phyloP scores from a whole-genome alignment of 2,329 filamentous ascomycete species.

The Phaeosphaeriaceae sp. region DNA sequence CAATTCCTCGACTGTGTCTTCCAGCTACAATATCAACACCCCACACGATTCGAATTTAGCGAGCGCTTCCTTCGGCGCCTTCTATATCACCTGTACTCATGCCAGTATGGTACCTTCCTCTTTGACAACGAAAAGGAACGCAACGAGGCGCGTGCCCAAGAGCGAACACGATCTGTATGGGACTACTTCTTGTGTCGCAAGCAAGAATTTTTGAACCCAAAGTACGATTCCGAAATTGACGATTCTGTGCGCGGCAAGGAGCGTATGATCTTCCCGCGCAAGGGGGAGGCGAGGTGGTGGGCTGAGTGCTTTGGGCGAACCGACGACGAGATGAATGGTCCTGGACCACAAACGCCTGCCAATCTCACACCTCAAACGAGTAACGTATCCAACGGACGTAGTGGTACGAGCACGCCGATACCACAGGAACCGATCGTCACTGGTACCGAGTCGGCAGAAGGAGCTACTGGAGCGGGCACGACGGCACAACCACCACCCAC shows the following conservation, averaged over 20 bases:
- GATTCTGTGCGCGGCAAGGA: conserved; percentile 82
- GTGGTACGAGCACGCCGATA: conserved; percentile 36
- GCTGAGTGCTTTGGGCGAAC: conserved; percentile 83
- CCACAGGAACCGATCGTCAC: conserved; percentile 43
- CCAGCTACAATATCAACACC: conserved; percentile 85
- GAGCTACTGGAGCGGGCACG: conserved; percentile 41
- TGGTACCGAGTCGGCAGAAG: conserved; percentile 43
- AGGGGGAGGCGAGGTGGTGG: conserved; percentile 92
- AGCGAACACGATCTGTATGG: conserved; percentile 89
- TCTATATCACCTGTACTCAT: conserved; percentile 92
- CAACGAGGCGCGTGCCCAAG: conserved; percentile 70
- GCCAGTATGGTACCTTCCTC: conserved; percentile 95
- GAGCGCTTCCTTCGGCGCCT: conserved; percentile 89
- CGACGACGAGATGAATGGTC: conserved; percentile 90
- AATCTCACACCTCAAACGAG: conserved; percentile 38
- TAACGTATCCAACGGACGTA: conserved; percentile 31
- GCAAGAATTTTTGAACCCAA: conserved; percentile 81
- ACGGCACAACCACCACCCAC: conserved; percentile 32
- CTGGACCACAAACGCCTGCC: conserved; percentile 34
- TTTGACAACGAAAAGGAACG: conserved; percentile 95
- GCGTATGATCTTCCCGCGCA: conserved; percentile 80
- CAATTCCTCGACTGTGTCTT: conserved; percentile 96
- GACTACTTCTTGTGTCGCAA: conserved; percentile 88
- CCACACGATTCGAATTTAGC: conserved; percentile 92
- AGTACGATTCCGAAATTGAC: conserved; percentile 78